These are phyloP conservation scores for Tanacetum coccineum DNA, from an alignment of 129 eudicot species.

Conservation along the genomic window DNA sequence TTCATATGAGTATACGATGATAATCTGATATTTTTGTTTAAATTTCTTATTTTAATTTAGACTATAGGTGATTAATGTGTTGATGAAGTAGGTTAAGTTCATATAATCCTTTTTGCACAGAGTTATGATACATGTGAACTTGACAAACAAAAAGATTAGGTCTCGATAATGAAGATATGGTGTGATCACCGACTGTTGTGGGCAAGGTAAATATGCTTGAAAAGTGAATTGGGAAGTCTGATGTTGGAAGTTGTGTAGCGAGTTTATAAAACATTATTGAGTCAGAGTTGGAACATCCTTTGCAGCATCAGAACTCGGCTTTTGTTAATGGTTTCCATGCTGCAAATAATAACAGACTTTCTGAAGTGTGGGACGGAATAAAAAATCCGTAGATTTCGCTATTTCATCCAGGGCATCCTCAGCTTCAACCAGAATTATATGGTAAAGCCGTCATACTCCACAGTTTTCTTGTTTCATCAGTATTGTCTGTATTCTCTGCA, in stretches of 20 bases:
- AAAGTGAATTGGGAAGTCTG: neutral
- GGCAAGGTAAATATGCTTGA: neutral
- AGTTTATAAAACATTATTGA: no score
- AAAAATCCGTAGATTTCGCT: constrained; percentile 62
- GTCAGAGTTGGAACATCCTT: constrained; percentile 65
- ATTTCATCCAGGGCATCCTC: constrained; percentile 44
- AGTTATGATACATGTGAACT: neutral
- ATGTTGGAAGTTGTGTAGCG: neutral
- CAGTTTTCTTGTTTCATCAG: neutral
- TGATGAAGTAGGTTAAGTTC: no score
- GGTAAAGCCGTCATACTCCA: constrained; percentile 39
- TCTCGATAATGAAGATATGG: neutral
- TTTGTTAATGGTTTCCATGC: constrained; percentile 71
- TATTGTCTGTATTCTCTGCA: no score
- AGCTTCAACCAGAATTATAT: constrained; percentile 53
- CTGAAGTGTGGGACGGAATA: constrained; percentile 88
- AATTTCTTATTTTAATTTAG: no score
- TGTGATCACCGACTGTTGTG: neutral
- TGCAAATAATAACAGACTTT: constrained; percentile 62
- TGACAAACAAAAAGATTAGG: neutral
- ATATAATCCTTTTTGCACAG: no score
- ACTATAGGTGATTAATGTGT: no score
- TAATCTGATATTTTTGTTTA: no score
- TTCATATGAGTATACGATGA: no score
- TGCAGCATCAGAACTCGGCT: constrained; percentile 47